These are phyloP conservation scores for Fusarium secorum DNA, from an alignment of 2,329 filamentous ascomycete species.

Conservation along the genomic window DNA sequence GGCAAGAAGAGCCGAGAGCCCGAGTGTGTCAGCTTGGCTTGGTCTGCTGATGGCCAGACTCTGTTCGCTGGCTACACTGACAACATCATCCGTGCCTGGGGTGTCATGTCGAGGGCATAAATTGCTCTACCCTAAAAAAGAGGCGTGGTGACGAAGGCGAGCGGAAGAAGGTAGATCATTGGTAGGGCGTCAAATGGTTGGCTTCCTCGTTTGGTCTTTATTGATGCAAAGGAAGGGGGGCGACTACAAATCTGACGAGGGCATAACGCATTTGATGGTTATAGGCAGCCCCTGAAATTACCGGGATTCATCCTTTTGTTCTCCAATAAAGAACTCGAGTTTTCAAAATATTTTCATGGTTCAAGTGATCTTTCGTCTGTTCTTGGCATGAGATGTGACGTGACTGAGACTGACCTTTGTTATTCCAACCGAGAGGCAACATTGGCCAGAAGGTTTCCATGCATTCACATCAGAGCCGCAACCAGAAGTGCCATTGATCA, in stretches of 20 bases:
- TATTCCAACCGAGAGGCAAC: neutral
- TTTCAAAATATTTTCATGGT: slow-evolving; percentile 35
- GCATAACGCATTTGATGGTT: slow-evolving; percentile 50
- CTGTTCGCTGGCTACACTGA: slow-evolving; percentile 99
- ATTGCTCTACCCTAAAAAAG: slow-evolving; percentile 41
- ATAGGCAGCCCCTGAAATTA: slow-evolving; percentile 50
- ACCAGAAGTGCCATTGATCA: neutral
- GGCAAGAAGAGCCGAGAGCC: slow-evolving; percentile 99
- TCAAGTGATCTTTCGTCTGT: neutral
- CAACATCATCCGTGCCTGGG: slow-evolving; percentile 98
- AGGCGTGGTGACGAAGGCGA: slow-evolving; percentile 40
- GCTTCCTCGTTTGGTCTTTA: slow-evolving; percentile 57
- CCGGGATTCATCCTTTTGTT: slow-evolving; percentile 52
- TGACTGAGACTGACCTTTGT: neutral
- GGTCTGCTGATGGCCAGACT: slow-evolving; percentile 98
- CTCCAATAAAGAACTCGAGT: slow-evolving; percentile 50
- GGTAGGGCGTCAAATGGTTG: slow-evolving; percentile 57
- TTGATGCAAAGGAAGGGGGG: slow-evolving; percentile 51
- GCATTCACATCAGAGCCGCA: neutral
- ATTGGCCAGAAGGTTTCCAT: neutral
- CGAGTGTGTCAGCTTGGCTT: slow-evolving; percentile 96
- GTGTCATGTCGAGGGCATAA: slow-evolving; percentile 94
- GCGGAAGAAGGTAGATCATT: slow-evolving; percentile 53
- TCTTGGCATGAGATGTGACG: neutral
- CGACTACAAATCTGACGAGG: slow-evolving; percentile 47